A percentile compares a stretch with the other conserved stretches of the same genome.
These are phyloP conservation scores for Pseudogymnoascus sp. DNA, from an alignment of 2,329 filamentous ascomycete genomes.

Conservation along the genomic window DNA sequence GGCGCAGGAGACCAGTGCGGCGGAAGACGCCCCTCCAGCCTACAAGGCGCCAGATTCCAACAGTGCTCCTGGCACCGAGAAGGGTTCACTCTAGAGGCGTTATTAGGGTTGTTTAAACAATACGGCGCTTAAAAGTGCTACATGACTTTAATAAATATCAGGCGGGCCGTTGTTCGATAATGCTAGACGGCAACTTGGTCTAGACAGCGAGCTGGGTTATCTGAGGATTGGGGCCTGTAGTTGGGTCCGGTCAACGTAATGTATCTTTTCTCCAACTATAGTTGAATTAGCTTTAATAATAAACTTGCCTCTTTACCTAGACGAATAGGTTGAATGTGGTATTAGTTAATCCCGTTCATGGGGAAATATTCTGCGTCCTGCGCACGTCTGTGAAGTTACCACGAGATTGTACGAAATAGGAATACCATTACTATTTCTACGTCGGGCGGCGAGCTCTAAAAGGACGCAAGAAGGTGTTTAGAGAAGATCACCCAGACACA, in stretches of 20 bases:
- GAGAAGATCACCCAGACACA: constrained; percentile 15
- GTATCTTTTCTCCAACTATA: background rate
- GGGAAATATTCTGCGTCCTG: too few species aligned
- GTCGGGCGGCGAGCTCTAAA: background rate
- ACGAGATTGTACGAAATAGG: too few species aligned
- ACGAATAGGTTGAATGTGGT: background rate
- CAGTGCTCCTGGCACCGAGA: background rate
- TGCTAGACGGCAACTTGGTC: background rate
- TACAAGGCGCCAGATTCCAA: background rate
- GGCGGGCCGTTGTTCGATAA: background rate
- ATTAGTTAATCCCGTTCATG: background rate
- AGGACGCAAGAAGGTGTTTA: constrained; percentile 12
- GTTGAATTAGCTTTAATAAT: constrained; percentile 5
- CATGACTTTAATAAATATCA: background rate
- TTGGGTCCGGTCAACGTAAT: background rate
- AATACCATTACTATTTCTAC: too few species aligned
- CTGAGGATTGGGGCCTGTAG: background rate
- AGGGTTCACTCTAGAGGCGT: constrained; percentile 2
- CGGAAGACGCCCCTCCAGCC: background rate
- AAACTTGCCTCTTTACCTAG: background rate
- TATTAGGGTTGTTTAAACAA: background rate
- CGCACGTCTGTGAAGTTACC: too few species aligned
- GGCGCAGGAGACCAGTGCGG: background rate
- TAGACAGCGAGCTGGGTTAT: background rate
- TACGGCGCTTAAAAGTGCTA: background rate